Evolutionary conservation across 116 monocot species (phyloP).

Genomic region (Papilionanthe hybrid): DNA sequence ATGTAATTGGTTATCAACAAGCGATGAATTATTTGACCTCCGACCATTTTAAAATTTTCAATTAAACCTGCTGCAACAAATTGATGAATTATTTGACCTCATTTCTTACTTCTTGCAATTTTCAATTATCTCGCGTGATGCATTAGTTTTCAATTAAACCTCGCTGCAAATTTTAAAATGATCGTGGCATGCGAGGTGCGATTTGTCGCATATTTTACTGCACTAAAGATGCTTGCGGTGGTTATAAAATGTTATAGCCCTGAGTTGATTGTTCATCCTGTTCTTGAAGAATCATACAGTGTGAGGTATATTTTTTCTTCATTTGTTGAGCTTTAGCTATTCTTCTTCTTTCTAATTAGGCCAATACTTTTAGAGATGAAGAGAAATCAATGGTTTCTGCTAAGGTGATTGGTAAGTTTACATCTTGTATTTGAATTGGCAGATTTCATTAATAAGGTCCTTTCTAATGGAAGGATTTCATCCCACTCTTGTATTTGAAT

Average conservation of each 20-base stretch:
- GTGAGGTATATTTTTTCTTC: conserved; percentile 49
- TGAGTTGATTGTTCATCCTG: conserved; percentile 86
- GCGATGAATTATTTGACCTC: background rate
- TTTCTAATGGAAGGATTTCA: too few species aligned
- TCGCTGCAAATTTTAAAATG: background rate
- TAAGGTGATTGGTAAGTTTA: conserved; percentile 67
- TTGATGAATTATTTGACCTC: too few species aligned
- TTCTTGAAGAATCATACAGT: conserved; percentile 87
- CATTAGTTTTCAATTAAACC: background rate
- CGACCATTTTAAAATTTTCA: too few species aligned
- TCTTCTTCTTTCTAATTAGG: background rate
- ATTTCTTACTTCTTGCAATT: too few species aligned
- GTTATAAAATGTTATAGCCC: conserved; percentile 96
- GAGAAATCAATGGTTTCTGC: conserved; percentile 52
- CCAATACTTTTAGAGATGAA: conserved; percentile 44
- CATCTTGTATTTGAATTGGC: too few species aligned
- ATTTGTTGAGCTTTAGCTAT: background rate
- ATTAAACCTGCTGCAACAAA: too few species aligned
- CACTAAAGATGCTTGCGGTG: conserved; percentile 90
- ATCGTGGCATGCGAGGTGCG: conserved; percentile 57
- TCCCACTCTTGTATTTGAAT: too few species aligned
- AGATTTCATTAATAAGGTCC: too few species aligned
- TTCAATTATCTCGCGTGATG: too few species aligned
- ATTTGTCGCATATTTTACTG: conserved; percentile 94
- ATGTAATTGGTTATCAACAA: background rate